Percentiles rank a stretch among this genome's conserved stretches.
phyloP scores from a whole-genome alignment of 2,329 filamentous ascomycete species.

The Phaeoacremonium minimum region DNA sequence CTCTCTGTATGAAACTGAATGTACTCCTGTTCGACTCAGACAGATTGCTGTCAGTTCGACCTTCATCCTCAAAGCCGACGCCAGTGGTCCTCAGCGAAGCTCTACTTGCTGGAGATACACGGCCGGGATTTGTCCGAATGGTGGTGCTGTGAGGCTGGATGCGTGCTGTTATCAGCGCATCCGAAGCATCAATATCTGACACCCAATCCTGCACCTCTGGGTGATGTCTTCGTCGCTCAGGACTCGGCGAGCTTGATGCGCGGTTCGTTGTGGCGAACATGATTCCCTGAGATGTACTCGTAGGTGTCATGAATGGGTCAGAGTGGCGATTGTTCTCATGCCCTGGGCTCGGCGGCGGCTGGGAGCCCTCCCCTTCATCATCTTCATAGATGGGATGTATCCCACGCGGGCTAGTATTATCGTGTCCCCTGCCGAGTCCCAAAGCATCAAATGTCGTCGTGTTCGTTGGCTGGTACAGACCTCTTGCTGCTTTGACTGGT shows the following conservation, averaged over 20 bases:
- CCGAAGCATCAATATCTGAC: conserved; percentile 49
- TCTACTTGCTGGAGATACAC: background rate
- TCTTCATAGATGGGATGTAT: conserved; percentile 59
- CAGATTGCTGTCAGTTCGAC: conserved; percentile 51
- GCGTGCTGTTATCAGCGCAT: conserved; percentile 42
- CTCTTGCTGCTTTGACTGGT: conserved; percentile 23
- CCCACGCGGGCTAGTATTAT: conserved; percentile 21
- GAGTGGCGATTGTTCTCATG: conserved; percentile 19
- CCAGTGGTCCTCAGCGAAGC: conserved; percentile 6
- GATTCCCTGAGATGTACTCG: conserved; percentile 12
- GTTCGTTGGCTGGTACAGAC: conserved; percentile 28
- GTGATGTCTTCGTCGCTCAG: conserved; percentile 34
- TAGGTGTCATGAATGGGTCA: conserved; percentile 40
- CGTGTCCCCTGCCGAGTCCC: conserved; percentile 9
- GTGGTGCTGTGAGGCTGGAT: conserved; percentile 27
- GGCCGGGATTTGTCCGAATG: conserved; percentile 9
- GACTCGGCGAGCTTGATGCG: conserved; percentile 30
- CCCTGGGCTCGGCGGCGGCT: conserved; percentile 13
- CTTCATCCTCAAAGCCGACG: conserved; percentile 35
- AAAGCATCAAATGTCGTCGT: conserved; percentile 20
- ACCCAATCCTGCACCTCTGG: conserved; percentile 57
- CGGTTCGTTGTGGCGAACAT: conserved; percentile 4
- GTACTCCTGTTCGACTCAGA: conserved; percentile 49
- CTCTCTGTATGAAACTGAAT: conserved; percentile 28
- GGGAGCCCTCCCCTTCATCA: conserved; percentile 44